Percentiles rank a stretch among this genome's conserved stretches.
Evolutionary conservation across 225 moss, liverwort and hornwort genomes (phyloP).

Genomic region (Physcomitrium patens): DNA sequence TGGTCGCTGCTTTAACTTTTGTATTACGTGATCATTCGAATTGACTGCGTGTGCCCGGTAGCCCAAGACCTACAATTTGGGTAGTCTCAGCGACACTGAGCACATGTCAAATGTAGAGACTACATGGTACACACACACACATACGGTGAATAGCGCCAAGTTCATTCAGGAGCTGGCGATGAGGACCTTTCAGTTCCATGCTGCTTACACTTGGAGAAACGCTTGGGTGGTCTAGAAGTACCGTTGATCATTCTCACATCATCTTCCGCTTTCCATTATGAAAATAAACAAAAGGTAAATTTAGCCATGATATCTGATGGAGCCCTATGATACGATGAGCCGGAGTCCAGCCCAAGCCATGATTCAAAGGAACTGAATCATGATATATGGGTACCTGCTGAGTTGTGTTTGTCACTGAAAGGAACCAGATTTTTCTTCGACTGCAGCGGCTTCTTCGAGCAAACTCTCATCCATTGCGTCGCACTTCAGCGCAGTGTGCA

Average conservation of each 20-base stretch:
- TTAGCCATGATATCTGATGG: slow-evolving; percentile 28
- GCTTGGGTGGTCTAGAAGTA: slow-evolving; percentile 1
- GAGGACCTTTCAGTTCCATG: slow-evolving; percentile 26
- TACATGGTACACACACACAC: neutral
- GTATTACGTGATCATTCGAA: neutral
- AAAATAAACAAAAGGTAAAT: neutral
- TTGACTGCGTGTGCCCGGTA: slow-evolving; percentile 11
- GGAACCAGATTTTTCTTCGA: neutral
- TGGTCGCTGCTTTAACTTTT: slow-evolving; percentile 11
- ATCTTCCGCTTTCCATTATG: neutral
- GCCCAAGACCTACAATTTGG: slow-evolving; percentile 1
- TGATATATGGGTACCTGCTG: slow-evolving; percentile 32
- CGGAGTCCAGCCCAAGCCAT: neutral
- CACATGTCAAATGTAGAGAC: no score
- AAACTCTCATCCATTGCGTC: no score
- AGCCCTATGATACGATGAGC: slow-evolving; percentile 19
- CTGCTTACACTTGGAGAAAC: slow-evolving; percentile 5
- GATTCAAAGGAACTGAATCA: slow-evolving; percentile 28
- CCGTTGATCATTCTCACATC: slow-evolving; percentile 1
- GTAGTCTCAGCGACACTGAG: neutral
- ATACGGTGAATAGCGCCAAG: slow-evolving; percentile 9
- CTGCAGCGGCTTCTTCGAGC: no score
- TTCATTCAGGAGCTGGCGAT: slow-evolving; percentile 32
- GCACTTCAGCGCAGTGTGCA: neutral
- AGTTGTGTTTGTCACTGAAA: neutral